Evolutionary conservation across 31 red algal genomes (phyloP).

Genomic region (Porphyra umbilicalis): DNA sequence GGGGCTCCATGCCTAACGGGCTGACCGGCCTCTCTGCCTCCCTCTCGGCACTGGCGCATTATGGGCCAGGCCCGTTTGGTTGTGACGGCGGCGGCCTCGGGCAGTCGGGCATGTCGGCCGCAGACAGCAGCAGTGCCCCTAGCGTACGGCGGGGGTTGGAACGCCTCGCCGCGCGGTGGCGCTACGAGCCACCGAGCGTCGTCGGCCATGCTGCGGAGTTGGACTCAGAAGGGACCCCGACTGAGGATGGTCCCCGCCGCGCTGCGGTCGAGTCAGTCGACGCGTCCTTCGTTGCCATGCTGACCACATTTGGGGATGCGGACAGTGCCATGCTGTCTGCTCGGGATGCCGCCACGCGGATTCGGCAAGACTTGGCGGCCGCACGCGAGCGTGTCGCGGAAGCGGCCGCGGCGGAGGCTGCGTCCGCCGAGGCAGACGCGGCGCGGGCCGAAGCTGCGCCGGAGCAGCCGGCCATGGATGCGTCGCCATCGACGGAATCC

Average conservation of each 20-base stretch:
- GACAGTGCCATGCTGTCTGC: not conserved
- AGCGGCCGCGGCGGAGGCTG: not conserved
- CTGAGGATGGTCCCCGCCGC: not conserved
- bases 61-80: not conserved
- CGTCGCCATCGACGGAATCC: not conserved
- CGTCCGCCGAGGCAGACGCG: not conserved
- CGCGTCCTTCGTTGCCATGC: constrained; percentile 11
- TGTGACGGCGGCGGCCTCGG: not conserved
- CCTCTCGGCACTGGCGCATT: not conserved
- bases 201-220: not conserved
- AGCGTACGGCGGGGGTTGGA: not conserved
- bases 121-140: not conserved
- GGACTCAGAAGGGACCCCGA: not conserved
- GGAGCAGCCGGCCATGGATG: not conserved
- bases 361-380: not conserved
- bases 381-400: not conserved
- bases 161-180: not conserved
- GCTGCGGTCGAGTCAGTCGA: not conserved
- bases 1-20: not conserved
- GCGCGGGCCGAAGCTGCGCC: not conserved
- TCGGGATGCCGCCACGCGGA: not conserved
- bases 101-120: not conserved
- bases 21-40: not conserved
- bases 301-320: constrained; percentile 31
- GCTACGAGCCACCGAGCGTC: not conserved